Percentiles rank a stretch among this genome's conserved stretches.
Conservation (phyloP, 2,329 filamentous ascomycete species). For the Pyrenochaeta sp. region DNA sequence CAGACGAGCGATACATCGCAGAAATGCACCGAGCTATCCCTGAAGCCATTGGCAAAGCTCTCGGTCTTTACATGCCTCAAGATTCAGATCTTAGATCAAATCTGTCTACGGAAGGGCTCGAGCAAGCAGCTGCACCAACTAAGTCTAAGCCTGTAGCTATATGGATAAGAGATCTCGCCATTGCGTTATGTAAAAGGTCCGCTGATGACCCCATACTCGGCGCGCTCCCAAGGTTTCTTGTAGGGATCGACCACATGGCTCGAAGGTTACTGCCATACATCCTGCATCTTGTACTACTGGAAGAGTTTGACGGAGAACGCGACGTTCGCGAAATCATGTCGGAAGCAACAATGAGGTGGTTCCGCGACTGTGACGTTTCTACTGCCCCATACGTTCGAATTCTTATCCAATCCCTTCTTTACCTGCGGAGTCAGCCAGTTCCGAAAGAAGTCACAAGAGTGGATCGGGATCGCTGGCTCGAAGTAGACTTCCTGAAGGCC, state of each 20-base stretch:
- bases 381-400: constrained; percentile 73
- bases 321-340: constrained; percentile 69
- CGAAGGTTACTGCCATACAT: constrained; percentile 82
- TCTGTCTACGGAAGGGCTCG: constrained; percentile 18
- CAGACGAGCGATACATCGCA: constrained; percentile 30
- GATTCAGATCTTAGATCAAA: constrained; percentile 10
- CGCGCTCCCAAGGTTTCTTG: constrained; percentile 72
- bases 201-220: constrained; percentile 72
- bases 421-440: constrained; percentile 81
- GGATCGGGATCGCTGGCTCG: constrained; percentile 84
- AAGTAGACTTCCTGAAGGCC: constrained; percentile 76
- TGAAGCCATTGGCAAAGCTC: constrained; percentile 37
- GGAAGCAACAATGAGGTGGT: constrained; percentile 68
- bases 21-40: constrained; percentile 45
- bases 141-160: constrained; percentile 28
- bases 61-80: constrained; percentile 32
- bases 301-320: constrained; percentile 70
- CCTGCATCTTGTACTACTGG: constrained; percentile 79
- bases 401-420: constrained; percentile 81
- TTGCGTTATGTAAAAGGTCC: constrained; percentile 62
- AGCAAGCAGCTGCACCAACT: constrained; percentile 25
- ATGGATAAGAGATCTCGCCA: constrained; percentile 71
- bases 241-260: constrained; percentile 73
- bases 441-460: constrained; percentile 80
- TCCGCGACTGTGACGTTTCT: constrained; percentile 58